Conservation (phyloP, 2,329 filamentous ascomycete species). For the Myriangium duriaei region DNA sequence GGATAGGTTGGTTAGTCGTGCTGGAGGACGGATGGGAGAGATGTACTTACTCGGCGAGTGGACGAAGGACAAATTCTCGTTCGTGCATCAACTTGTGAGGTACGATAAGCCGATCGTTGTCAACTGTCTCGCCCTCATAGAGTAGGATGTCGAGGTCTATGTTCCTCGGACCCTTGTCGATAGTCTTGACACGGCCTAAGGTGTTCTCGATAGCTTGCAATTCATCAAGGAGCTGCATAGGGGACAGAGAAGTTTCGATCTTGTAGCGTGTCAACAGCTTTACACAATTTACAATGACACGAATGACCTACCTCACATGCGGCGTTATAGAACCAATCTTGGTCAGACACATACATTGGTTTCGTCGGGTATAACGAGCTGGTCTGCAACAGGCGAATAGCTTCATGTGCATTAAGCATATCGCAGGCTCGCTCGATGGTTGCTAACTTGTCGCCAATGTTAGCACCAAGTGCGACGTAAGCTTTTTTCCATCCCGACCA, state of each 20-base stretch:
- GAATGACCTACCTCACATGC: conserved; percentile 63
- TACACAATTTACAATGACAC: conserved; percentile 1
- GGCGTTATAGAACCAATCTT: conserved; percentile 81
- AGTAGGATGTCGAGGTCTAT: conserved; percentile 90
- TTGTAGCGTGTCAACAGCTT: conserved; percentile 26
- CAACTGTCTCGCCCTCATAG: conserved; percentile 55
- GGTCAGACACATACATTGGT: conserved; percentile 91
- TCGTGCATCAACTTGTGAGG: conserved; percentile 80
- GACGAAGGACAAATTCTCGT: conserved; percentile 84
- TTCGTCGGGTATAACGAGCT: conserved; percentile 89
- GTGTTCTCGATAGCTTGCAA: conserved; percentile 73
- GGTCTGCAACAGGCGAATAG: conserved; percentile 63
- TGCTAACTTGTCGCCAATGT: conserved; percentile 71
- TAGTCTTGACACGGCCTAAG: conserved; percentile 67
- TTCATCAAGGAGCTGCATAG: conserved; percentile 62
- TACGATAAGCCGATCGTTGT: conserved; percentile 62
- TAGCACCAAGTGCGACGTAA: conserved; percentile 85
- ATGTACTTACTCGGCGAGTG: conserved; percentile 61
- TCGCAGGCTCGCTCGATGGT: conserved; percentile 77
- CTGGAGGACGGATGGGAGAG: too few species aligned
- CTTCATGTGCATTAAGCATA: conserved; percentile 55
- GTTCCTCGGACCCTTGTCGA: conserved; percentile 88
- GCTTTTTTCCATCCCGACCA: conserved; percentile 36
- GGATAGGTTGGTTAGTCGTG: too few species aligned
- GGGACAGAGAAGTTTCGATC: conserved; percentile 68